Base-by-base conservation (phyloP, 164 flowering plant species). In the Macadamia integrifolia region DNA sequence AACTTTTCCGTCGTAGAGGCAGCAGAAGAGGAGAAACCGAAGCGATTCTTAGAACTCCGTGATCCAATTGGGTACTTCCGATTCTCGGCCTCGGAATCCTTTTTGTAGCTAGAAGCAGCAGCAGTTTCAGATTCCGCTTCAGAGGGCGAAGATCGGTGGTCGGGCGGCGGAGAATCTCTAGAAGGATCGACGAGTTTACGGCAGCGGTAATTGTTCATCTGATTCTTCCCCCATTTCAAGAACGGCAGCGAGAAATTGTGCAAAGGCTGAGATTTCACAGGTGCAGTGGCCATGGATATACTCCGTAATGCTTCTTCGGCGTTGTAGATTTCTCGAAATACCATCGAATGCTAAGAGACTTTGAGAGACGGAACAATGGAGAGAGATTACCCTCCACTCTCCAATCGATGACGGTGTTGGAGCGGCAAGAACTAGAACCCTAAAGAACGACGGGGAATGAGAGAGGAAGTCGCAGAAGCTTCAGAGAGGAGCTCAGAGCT, bases 181-280 rank as follows among this genome's bases (percentile, higher is more conserved):
- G 70, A 15, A 49, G 63, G 49, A 30, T 64, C 65, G n/a, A 31
- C 46, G 42, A 74, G 59, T 28, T 62, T 65, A 42, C 73, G 72
- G 60, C 58, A 63, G 65, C 62, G 71, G 64, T 68, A 74, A 71
- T 66, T 65, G 70, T 66, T 69, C 44, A 60, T 61, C 40, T 63
- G 71, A 68, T 71, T 74, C 63, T 78, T 74, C 61, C 81, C 86
- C 90, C 90, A 86, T 61, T 73, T 79, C 10, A 83, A 71, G 35
- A 73, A 65, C 18, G 80, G 77, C 3, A 86, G 46, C 10, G 82
- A 60, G 77, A 86, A 84, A 75, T 84, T 83, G 80, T 83, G 86
- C 29, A 84, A 78, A 18, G 86, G 86, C 58, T 85, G 81, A 0
- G 86, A 71, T 76, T 80, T 84, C 69, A 71, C 73, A 15, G 86